Conservation (phyloP, 2,329 filamentous ascomycete genomes). For the Penicillium sp. region DNA sequence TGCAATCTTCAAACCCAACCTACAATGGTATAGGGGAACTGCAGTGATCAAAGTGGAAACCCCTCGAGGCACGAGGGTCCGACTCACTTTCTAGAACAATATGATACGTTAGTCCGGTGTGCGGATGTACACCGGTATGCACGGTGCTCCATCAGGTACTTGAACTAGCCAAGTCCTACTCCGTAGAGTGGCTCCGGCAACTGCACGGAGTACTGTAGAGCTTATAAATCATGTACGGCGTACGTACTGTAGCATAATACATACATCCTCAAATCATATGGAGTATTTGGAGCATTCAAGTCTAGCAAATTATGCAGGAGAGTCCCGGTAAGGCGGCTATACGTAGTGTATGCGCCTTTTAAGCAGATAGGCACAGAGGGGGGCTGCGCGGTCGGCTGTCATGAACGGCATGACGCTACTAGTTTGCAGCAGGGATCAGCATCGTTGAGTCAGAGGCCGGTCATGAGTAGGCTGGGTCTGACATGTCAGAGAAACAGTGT, state of each 20-base stretch:
- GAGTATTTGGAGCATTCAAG: neutral
- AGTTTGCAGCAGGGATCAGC: conserved; percentile 19
- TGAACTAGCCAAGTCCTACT: too few relatives aligned
- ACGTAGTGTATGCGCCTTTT: conserved; percentile 14
- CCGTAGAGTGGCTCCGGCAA: too few relatives aligned
- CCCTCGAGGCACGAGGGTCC: neutral
- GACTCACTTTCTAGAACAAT: conserved; percentile 3
- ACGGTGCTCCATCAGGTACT: neutral
- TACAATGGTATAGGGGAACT: neutral
- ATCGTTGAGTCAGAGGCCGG: conserved; percentile 19
- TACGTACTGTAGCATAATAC: neutral
- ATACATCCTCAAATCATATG: neutral
- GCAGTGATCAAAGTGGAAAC: neutral
- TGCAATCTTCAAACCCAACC: too few relatives aligned
- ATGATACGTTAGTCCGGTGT: neutral
- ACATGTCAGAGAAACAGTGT: conserved; percentile 5
- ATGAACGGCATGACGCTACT: conserved; percentile 23
- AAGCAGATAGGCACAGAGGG: conserved; percentile 8
- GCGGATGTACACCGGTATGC: neutral
- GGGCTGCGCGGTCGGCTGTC: neutral
- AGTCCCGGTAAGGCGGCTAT: conserved; percentile 1
- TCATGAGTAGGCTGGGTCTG: neutral
- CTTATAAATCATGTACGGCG: neutral
- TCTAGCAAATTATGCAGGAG: neutral
- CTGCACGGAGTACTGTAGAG: neutral